These are phyloP conservation scores for Cercospora beticola DNA, from an alignment of 2,329 filamentous ascomycete species.

Conservation along the genomic window DNA sequence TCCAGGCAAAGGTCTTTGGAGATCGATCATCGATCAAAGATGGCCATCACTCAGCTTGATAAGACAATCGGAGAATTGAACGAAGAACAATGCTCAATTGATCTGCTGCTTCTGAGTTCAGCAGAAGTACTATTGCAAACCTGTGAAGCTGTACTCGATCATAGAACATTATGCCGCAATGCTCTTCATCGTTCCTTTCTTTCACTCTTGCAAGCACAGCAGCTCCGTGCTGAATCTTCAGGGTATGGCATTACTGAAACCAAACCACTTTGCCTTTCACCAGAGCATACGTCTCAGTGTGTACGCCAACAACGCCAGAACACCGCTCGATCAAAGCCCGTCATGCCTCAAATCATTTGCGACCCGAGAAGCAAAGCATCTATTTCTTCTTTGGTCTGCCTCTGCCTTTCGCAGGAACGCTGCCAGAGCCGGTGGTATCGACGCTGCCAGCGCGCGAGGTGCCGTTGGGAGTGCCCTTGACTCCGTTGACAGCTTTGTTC, in stretches of 20 bases:
- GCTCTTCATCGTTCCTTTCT: neutral
- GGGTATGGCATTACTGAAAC: neutral
- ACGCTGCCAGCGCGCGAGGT: constrained; percentile 88
- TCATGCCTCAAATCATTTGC: neutral
- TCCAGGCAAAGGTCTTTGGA: neutral
- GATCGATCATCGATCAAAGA: neutral
- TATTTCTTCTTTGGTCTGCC: constrained; percentile 43
- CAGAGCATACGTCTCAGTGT: neutral
- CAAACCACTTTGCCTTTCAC: neutral
- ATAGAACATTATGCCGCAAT: neutral
- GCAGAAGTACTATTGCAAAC: neutral
- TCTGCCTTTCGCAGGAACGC: constrained; percentile 43
- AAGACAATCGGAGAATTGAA: neutral
- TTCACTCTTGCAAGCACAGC: neutral
- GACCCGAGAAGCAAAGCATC: neutral
- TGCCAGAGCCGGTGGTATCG: constrained; percentile 66
- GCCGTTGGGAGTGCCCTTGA: constrained; percentile 76
- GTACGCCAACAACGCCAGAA: neutral
- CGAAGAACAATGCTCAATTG: neutral
- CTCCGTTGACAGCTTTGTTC: constrained; percentile 90
- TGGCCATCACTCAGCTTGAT: neutral
- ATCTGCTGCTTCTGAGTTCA: neutral
- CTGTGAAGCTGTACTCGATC: neutral
- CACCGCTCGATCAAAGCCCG: neutral
- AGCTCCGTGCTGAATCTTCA: neutral